Conservation (phyloP, 441 rosid species). For the Rhodomyrtus psidioides region DNA sequence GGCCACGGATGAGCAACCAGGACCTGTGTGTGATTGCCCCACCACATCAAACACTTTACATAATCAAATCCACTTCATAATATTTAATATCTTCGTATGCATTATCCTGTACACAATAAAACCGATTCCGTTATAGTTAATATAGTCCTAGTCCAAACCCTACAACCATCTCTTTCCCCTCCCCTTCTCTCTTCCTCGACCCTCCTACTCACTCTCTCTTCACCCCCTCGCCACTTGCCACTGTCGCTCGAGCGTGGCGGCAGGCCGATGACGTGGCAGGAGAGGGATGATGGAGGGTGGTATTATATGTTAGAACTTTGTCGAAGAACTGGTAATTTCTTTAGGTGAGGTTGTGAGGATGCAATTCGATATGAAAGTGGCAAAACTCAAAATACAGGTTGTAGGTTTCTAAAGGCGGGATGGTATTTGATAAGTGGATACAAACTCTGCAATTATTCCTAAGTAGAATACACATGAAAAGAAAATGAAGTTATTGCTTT, state of each 20-base stretch:
- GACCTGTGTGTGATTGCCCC: conserved; percentile 26
- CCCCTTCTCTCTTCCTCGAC: too few species aligned
- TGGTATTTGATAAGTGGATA: not conserved
- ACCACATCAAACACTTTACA: not conserved
- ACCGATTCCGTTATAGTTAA: not conserved
- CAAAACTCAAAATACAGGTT: not conserved
- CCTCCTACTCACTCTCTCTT: too few species aligned
- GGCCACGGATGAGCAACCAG: conserved; percentile 98
- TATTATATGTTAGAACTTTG: not conserved
- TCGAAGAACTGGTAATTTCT: not conserved
- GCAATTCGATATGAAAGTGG: not conserved
- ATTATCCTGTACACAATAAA: not conserved
- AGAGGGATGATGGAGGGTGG: not conserved
- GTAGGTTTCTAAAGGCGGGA: not conserved
- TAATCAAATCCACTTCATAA: not conserved
- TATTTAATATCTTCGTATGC: not conserved
- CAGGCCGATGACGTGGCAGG: not conserved
- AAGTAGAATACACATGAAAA: not conserved
- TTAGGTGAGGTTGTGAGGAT: not conserved
- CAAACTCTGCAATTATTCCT: not conserved
- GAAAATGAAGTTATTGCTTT: not conserved
- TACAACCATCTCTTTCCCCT: too few species aligned
- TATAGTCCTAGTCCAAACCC: too few species aligned
- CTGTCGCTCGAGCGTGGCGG: not conserved
- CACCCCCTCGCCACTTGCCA: too few species aligned